Base-by-base conservation (phyloP, 306 rosid species). In the Quercus cerris region DNA sequence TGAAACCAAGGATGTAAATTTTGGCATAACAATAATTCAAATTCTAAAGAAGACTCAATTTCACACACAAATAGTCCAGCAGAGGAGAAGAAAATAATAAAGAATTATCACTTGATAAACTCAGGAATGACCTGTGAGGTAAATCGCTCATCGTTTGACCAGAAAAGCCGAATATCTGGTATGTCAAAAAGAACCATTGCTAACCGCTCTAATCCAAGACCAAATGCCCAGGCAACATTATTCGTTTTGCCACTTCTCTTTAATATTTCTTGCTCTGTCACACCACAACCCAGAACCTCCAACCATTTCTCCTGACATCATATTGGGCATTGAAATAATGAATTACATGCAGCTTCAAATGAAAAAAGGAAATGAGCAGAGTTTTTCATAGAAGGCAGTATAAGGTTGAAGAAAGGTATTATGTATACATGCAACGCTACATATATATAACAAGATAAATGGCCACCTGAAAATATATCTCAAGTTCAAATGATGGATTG, bases 171-270 rank as follows among this genome's bases (percentile, higher is more conserved):
- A 81, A 96, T 93, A 86, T 96, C 98, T 9, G 98, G 98, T 79
- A 96, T 96, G 80, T 91, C 97, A 90, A 96, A 96, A 63, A 96
- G 90, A 87, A 96, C 97, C 99, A 96, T 96, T 28, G 99, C 99
- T 61, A 96, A 86, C 82, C 98, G 89, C 86, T 96, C 99, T 86
- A 96, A 81, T 56, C 99, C 99, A 52, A 96, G 92, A 80, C 99
- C 99, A 23, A 96, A 96, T 81, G 99, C 99, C 98, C 97, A 96
- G 78, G 99, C 98, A 81, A 96, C 97, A 83, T 91, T 90, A 81
- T 86, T 59, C 56, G 85, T 54, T 83, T 87, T 91, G 51, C 93
- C 97, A 80, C 93, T 91, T 87, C 92, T 89, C 67, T 77, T 89
- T 77, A 96, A 85, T 84, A 96, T 96, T 78, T 96, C 97, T 90